Evolutionary conservation across 805 yeast species (phyloP).

Genomic region (Vanderwaltozyma tropicalis): DNA sequence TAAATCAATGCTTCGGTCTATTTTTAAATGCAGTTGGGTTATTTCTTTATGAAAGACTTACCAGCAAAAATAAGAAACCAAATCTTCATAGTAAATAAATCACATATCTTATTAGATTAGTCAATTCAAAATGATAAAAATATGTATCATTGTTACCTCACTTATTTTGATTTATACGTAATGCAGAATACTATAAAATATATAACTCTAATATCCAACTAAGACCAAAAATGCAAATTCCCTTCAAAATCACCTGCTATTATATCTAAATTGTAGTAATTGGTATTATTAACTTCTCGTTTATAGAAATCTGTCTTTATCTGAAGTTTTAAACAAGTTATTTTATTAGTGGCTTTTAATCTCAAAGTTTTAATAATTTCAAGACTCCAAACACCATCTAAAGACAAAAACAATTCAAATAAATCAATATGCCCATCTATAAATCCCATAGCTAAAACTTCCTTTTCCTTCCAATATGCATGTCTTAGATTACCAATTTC

Average conservation of each 20-base stretch:
- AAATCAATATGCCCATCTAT: slow-evolving; percentile 23
- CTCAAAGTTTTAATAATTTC: slow-evolving; percentile 15
- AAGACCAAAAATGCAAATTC: slow-evolving; percentile 37
- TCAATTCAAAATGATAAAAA: not conserved
- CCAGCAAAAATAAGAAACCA: not conserved
- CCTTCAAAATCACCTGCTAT: slow-evolving; percentile 45
- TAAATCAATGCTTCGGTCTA: slow-evolving; percentile 41
- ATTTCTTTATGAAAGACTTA: slow-evolving; percentile 47
- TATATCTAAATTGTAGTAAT: not conserved
- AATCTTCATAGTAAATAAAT: not conserved
- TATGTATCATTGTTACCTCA: not conserved
- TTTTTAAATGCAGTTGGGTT: slow-evolving; percentile 44
- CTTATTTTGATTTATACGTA: too few species aligned
- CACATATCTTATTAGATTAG: not conserved
- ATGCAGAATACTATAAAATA: too few species aligned
- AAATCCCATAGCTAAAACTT: slow-evolving; percentile 31
- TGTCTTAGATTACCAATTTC: slow-evolving; percentile 22
- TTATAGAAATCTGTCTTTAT: slow-evolving; percentile 3
- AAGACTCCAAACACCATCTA: slow-evolving; percentile 17
- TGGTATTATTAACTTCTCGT: slow-evolving; percentile 25
- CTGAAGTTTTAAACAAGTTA: slow-evolving; percentile 10
- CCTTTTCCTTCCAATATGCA: slow-evolving; percentile 31
- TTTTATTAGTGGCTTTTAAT: slow-evolving; percentile 9
- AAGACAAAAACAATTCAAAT: slow-evolving; percentile 22
- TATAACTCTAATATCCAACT: not conserved